A percentile compares a stretch with the other conserved stretches of the same genome.
phyloP scores from a whole-genome alignment of 257 asterid species.

The Solanum stenotomum region DNA sequence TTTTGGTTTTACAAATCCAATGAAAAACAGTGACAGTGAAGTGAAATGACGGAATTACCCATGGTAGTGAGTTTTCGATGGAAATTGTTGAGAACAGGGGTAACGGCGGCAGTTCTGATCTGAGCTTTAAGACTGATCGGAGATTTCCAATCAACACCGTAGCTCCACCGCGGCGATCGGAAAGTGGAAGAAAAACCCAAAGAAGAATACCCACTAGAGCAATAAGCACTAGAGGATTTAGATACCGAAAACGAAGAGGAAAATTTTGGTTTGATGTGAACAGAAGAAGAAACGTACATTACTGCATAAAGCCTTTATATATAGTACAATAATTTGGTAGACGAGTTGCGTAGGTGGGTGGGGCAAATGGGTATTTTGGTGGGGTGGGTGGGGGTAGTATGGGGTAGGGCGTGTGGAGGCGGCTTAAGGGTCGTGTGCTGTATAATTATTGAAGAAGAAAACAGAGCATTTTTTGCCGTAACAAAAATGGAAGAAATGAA shows the following conservation, averaged over 20 bases:
- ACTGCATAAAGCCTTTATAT: background rate
- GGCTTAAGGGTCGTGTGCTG: background rate
- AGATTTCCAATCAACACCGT: conserved; percentile 8
- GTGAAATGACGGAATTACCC: conserved; percentile 10
- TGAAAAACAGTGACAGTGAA: background rate
- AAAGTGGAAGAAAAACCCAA: conserved; percentile 27
- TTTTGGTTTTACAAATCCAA: background rate
- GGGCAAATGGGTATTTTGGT: background rate
- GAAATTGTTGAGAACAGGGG: conserved; percentile 16
- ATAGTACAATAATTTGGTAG: background rate
- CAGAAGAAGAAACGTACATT: background rate
- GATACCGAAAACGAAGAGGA: background rate
- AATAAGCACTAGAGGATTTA: background rate
- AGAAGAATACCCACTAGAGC: background rate
- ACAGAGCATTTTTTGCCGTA: background rate
- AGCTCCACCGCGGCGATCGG: conserved; percentile 17
- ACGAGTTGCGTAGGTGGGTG: background rate
- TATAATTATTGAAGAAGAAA: background rate
- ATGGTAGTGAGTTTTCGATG: conserved; percentile 68
- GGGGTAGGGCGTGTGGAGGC: background rate
- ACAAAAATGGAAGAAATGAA: background rate
- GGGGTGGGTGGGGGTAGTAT: background rate
- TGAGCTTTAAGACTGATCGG: conserved; percentile 2
- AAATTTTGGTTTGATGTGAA: background rate
- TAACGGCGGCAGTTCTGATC: background rate